phyloP scores from a whole-genome alignment of 2,329 filamentous ascomycete genomes.

The Paracamarosporium sp. region DNA sequence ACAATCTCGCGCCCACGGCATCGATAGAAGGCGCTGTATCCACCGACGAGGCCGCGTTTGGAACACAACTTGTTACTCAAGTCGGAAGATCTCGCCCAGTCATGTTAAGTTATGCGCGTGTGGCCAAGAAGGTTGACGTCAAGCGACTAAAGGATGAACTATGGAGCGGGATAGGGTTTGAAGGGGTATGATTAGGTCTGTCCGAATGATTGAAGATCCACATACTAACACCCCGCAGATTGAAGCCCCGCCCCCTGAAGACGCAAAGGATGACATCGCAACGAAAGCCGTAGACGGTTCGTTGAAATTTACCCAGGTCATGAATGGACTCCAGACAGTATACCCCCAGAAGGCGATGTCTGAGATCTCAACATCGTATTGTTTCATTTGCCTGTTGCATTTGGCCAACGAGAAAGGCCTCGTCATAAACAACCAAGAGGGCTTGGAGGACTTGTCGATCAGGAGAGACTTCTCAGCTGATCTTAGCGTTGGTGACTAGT shows the following conservation, averaged over 20 bases:
- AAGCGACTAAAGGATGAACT: constrained; percentile 69
- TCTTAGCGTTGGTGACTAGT: constrained; percentile 35
- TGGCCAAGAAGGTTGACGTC: constrained; percentile 72
- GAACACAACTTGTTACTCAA: constrained; percentile 68
- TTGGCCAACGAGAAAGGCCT: constrained; percentile 92
- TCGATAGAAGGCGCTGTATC: constrained; percentile 59
- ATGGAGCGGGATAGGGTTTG: constrained; percentile 67
- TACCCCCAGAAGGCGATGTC: constrained; percentile 87
- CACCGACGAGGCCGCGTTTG: constrained; percentile 62
- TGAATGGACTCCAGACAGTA: constrained; percentile 85
- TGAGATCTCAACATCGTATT: constrained; percentile 91
- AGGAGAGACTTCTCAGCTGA: constrained; percentile 54
- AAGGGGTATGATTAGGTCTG: constrained; percentile 39
- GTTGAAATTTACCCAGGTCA: constrained; percentile 88
- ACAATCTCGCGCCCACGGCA: constrained; percentile 41
- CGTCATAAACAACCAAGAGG: constrained; percentile 70
- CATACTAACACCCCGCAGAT: constrained; percentile 25
- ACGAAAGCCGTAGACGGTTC: constrained; percentile 56
- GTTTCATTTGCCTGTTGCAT: constrained; percentile 93
- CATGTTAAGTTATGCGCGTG: constrained; percentile 70
- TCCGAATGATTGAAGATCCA: background rate
- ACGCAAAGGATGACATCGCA: constrained; percentile 32
- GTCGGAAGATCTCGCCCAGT: constrained; percentile 66
- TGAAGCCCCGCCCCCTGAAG: constrained; percentile 20
- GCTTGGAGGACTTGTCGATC: constrained; percentile 57